Evolutionary conservation across 345 rosid species (phyloP).

Genomic region (Cardamine resedifolia): DNA sequence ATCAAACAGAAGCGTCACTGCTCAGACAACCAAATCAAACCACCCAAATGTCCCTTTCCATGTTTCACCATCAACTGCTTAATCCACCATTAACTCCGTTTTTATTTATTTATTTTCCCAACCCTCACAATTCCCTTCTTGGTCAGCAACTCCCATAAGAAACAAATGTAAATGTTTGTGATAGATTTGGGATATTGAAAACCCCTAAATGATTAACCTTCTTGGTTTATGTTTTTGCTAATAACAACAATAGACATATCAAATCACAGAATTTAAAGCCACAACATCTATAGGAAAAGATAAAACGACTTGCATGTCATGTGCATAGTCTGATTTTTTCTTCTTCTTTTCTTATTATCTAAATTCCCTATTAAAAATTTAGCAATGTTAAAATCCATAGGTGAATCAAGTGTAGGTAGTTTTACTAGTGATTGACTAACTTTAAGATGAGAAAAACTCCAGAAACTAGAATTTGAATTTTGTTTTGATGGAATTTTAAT

Average conservation of each 20-base stretch:
- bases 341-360: background rate
- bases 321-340: background rate
- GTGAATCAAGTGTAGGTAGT: background rate
- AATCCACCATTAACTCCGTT: slow-evolving; percentile 17
- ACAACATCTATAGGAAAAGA: background rate
- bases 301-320: slow-evolving; percentile 14
- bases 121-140: background rate
- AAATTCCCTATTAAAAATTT: too few relatives aligned
- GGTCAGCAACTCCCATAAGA: slow-evolving; percentile 1
- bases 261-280: slow-evolving; percentile 23
- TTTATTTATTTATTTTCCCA: background rate
- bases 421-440: too few relatives aligned
- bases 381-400: background rate
- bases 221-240: slow-evolving; percentile 2
- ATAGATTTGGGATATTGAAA: background rate
- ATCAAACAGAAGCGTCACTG: slow-evolving; percentile 36
- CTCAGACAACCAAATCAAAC: slow-evolving; percentile 41
- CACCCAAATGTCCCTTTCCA: slow-evolving; percentile 31
- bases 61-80: slow-evolving; percentile 31
- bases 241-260: slow-evolving; percentile 24
- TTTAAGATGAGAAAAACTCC: background rate
- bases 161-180: slow-evolving; percentile 20
- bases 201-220: slow-evolving; percentile 1
- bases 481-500: background rate
- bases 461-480: background rate